Conservation (phyloP, 2,329 filamentous ascomycete genomes). For the Stemphylium vesicarium region DNA sequence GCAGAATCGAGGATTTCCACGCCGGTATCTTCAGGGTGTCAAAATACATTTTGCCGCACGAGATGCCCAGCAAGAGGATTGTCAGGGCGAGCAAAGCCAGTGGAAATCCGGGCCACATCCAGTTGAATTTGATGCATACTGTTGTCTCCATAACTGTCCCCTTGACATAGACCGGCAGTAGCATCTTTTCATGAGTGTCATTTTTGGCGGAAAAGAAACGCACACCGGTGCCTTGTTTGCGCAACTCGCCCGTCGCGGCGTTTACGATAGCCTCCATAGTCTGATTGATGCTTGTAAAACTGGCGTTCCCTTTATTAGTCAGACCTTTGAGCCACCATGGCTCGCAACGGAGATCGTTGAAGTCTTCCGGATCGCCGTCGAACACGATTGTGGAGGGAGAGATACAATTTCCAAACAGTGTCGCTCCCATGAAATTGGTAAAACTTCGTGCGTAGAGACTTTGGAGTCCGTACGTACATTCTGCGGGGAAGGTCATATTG, state of each 20-base stretch:
- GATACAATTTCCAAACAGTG: neutral
- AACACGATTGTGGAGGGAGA: neutral
- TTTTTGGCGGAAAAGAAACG: too few relatives aligned
- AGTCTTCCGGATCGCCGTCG: neutral
- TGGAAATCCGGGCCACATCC: neutral
- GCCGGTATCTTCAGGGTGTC: neutral
- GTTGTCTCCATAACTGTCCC: neutral
- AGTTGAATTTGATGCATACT: neutral
- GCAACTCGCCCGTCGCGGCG: neutral
- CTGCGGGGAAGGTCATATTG: too few relatives aligned
- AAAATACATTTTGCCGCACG: neutral
- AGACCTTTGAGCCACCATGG: neutral
- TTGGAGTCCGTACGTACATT: neutral
- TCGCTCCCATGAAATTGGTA: neutral
- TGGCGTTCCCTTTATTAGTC: neutral
- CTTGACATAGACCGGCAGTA: neutral
- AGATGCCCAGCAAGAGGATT: neutral
- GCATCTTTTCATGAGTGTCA: too few relatives aligned
- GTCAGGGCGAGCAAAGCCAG: neutral
- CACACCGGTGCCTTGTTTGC: neutral
- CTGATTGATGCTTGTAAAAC: neutral
- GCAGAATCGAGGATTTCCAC: neutral
- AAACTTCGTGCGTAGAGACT: neutral
- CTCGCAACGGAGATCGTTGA: neutral
- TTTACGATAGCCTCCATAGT: neutral